phyloP scores from a whole-genome alignment of 2,329 filamentous ascomycete species.

The Westerdykella sp. region DNA sequence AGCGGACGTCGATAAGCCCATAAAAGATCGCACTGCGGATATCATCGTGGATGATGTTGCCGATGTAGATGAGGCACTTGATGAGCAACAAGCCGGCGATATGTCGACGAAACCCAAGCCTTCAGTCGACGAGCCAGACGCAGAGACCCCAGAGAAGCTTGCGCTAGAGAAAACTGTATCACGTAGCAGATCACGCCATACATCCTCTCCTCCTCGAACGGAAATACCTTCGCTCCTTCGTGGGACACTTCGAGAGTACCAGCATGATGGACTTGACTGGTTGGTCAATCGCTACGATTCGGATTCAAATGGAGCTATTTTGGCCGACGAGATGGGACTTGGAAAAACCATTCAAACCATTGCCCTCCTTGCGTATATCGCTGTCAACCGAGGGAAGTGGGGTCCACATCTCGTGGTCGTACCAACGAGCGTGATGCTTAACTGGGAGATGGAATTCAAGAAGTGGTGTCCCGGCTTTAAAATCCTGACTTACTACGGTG shows the following conservation, averaged over 20 bases:
- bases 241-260: conserved; percentile 87
- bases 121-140: conserved; percentile 12
- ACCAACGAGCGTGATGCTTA: conserved; percentile 95
- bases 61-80: background rate
- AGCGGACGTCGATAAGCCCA: conserved; percentile 39
- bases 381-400: conserved; percentile 86
- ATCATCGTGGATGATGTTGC: conserved; percentile 6
- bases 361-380: conserved; percentile 83
- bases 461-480: conserved; percentile 99
- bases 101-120: conserved; percentile 1
- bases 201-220: conserved; percentile 27
- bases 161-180: conserved; percentile 11
- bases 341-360: conserved; percentile 99
- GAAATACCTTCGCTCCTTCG: conserved; percentile 59
- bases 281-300: conserved; percentile 87
- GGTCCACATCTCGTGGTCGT: conserved; percentile 94
- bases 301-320: conserved; percentile 78
- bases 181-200: conserved; percentile 19
- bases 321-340: conserved; percentile 97
- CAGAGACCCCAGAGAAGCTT: conserved; percentile 11
- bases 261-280: conserved; percentile 97
- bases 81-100: background rate
- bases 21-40: conserved; percentile 38
- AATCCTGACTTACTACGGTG: conserved; percentile 93
- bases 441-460: conserved; percentile 99